Evolutionary conservation across 164 flowering plant species (phyloP), one percentile per base, ranked within the genome.

Genomic region (Berberis vulgaris): DNA sequence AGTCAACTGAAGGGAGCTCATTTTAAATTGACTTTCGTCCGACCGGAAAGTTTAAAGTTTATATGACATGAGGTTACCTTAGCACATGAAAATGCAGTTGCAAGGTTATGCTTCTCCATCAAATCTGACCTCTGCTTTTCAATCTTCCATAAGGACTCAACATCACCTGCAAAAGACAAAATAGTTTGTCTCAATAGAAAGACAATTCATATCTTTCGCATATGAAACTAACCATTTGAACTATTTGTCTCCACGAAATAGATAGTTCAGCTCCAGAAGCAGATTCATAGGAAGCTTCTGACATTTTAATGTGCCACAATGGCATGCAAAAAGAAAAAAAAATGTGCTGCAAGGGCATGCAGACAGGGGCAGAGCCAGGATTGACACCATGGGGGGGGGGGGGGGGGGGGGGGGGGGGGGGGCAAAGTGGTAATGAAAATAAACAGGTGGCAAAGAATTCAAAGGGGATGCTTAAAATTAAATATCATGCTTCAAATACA

Each of bases 31-130:
- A 8, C 1, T 5, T 46, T 5, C 6, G 49, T 46, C 5, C 49
- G 8, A 1, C 49, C 5, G 8, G 6, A 46, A 5, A 46, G 6
- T 46, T 5, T 8, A 8, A 46, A 46, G 49, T 5, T 46, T 46
- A 46, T 4, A 46, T 46, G 49, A 26, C 26, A 52, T 52, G 13
- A 52, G 3, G 4, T 45, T 79, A 86, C 98, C 96, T 93, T 93
- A 12, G 88, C 94, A 77, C 92, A 87, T 13, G 96, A 78, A 74
- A 93, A 69, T 9, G 81, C 92, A 82, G 69, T 88, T 2, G 67
- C 71, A 68, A 89, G 72, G 61, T 77, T 76, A 67, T 87, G 96
- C 65, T 73, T 73, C 74, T 84, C 81, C 71, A 71, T 73, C 7
- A 76, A 49, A 41, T 85, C 78, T 63, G 91, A 82, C 72, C 97